Percentiles rank a stretch among this genome's conserved stretches.
Conservation (phyloP, 768 basidiomycete genomes). For the Serpula lacrymans region DNA sequence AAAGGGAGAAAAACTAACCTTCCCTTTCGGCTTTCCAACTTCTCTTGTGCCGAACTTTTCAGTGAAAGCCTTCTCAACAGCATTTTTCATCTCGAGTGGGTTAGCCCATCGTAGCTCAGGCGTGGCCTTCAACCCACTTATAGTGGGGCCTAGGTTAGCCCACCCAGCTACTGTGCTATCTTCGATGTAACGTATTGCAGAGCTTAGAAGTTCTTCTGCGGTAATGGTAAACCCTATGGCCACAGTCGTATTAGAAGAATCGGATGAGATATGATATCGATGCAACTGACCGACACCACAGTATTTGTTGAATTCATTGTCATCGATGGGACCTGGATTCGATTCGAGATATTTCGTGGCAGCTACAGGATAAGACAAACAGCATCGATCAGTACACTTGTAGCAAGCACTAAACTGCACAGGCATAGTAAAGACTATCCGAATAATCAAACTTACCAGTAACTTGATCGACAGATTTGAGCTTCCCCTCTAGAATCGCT, state of each 20-base stretch:
- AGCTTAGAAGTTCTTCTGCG: constrained; percentile 52
- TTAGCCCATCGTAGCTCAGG: constrained; percentile 77
- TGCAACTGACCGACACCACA: constrained; percentile 81
- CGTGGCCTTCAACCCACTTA: constrained; percentile 58
- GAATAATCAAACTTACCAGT: constrained; percentile 51
- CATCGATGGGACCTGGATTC: constrained; percentile 58
- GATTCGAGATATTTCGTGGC: constrained; percentile 73
- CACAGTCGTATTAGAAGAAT: constrained; percentile 2
- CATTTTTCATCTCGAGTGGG: constrained; percentile 80
- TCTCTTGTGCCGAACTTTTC: constrained; percentile 74
- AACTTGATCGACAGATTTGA: constrained; percentile 85
- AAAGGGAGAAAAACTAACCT: constrained; percentile 46
- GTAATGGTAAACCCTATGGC: constrained; percentile 75
- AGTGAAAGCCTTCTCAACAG: constrained; percentile 66
- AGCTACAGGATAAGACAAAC: constrained; percentile 11
- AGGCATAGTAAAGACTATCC: background rate
- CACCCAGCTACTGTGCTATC: constrained; percentile 63
- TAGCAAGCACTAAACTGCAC: constrained; percentile 1
- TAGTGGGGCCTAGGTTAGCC: constrained; percentile 65
- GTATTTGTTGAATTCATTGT: constrained; percentile 65
- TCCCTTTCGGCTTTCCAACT: constrained; percentile 59
- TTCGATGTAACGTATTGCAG: constrained; percentile 56
- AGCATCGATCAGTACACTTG: too few relatives aligned
- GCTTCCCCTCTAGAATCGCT: constrained; percentile 66
- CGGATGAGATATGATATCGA: constrained; percentile 3